phyloP scores from a whole-genome alignment of 768 basidiomycete genomes.

The Lactarius trivialis region DNA sequence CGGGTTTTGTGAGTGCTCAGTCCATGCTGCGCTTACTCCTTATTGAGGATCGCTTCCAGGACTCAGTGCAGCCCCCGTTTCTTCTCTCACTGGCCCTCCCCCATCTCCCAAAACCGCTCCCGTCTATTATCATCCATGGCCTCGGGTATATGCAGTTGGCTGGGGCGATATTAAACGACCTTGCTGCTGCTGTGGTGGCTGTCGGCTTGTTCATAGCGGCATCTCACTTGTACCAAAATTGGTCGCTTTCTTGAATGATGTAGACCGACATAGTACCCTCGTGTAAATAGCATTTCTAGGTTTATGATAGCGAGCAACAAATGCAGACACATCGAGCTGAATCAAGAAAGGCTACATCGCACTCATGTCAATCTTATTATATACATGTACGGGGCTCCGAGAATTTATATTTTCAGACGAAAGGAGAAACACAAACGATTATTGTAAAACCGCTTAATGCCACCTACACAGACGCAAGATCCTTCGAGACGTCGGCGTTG shows the following conservation, averaged over 20 bases:
- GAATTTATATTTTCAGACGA: too few relatives aligned
- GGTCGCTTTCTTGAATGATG: constrained; percentile 2
- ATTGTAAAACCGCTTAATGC: neutral
- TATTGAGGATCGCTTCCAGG: constrained; percentile 32
- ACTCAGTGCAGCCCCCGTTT: constrained; percentile 51
- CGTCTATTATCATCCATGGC: constrained; percentile 53
- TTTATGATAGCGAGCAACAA: neutral
- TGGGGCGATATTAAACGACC: constrained; percentile 60
- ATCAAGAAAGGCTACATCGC: too few relatives aligned
- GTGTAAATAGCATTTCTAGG: neutral
- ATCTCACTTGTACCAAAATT: constrained; percentile 8
- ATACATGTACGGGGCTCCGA: neutral
- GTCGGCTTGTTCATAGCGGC: constrained; percentile 51
- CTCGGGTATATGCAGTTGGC: constrained; percentile 67
- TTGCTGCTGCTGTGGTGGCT: constrained; percentile 64
- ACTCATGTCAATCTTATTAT: neutral
- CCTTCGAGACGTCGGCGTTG: constrained; percentile 20
- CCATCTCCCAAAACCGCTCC: constrained; percentile 58
- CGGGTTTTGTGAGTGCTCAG: constrained; percentile 49
- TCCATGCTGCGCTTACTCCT: neutral
- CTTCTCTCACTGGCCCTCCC: constrained; percentile 55
- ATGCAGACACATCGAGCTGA: too few relatives aligned
- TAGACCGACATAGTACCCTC: neutral
- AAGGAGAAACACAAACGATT: neutral
- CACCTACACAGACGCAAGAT: constrained; percentile 23